These are phyloP conservation scores for Saccharomycopsis lassenensis DNA, from an alignment of 805 yeast genomes.

Conservation along the genomic window DNA sequence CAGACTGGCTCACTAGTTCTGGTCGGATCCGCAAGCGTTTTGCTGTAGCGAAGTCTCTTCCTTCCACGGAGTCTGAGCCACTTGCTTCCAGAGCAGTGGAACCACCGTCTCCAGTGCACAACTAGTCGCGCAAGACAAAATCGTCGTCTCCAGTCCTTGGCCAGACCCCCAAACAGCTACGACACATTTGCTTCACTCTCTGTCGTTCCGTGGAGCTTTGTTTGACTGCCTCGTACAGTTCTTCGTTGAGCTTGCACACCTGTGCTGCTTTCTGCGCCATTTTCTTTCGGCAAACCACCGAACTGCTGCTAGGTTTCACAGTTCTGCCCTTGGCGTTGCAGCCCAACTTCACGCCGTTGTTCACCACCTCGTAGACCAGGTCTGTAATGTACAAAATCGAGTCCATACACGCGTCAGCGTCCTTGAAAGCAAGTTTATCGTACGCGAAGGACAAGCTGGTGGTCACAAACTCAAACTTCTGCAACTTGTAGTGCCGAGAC, in stretches of 20 bases:
- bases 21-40: too few relatives aligned
- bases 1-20: too few relatives aligned
- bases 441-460: too few relatives aligned
- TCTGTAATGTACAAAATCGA: constrained; percentile 5
- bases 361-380: constrained; percentile 11
- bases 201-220: not conserved
- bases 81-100: too few relatives aligned
- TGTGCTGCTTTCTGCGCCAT: too few relatives aligned
- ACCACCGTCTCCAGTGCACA: too few relatives aligned
- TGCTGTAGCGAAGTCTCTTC: too few relatives aligned
- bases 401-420: constrained; percentile 8
- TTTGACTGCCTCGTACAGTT: not conserved
- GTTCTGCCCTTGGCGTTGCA: constrained; percentile 12
- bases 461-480: constrained; percentile 4
- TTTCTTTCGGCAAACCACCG: not conserved
- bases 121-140: too few relatives aligned
- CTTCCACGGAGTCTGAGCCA: too few relatives aligned
- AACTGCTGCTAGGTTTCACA: constrained; percentile 2
- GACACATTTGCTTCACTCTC: not conserved
- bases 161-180: constrained; percentile 4
- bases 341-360: constrained; percentile 16
- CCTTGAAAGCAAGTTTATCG: too few relatives aligned
- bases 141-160: not conserved
- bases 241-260: not conserved
- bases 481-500: too few relatives aligned